Percentiles rank a stretch among this genome's conserved stretches.
Evolutionary conservation across 83 land plant species (phyloP).

Genomic region (Picea mariana): DNA sequence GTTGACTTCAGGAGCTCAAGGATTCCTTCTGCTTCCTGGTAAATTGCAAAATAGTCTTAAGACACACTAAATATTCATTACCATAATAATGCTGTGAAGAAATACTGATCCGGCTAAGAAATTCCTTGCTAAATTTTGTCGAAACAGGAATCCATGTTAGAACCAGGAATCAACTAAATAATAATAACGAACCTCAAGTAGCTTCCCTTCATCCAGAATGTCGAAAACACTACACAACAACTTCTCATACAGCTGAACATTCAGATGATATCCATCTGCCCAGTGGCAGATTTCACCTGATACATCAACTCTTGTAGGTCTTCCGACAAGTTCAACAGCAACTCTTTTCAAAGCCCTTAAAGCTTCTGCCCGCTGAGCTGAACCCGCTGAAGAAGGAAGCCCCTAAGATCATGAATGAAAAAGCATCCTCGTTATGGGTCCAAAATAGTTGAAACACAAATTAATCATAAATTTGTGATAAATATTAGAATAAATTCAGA

Average conservation of each 20-base stretch:
- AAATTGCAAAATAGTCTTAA: conserved; percentile 7
- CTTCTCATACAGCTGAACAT: conserved; percentile 51
- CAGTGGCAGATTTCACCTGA: conserved; percentile 56
- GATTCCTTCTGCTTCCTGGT: conserved; percentile 89
- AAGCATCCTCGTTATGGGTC: background rate
- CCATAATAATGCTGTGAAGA: background rate
- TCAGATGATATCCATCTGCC: conserved; percentile 57
- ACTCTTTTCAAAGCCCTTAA: conserved; percentile 37
- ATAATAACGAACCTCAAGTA: conserved; percentile 35
- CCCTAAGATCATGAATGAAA: conserved; percentile 11
- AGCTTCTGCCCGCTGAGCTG: conserved; percentile 39
- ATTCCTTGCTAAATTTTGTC: background rate
- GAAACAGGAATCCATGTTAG: background rate
- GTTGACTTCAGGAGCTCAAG: conserved; percentile 90
- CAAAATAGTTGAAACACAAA: background rate
- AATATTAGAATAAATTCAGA: background rate
- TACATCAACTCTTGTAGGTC: conserved; percentile 45
- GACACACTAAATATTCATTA: background rate
- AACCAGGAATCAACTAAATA: background rate
- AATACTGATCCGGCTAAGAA: background rate
- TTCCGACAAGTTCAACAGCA: conserved; percentile 37
- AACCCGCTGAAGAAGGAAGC: conserved; percentile 40
- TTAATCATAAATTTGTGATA: background rate
- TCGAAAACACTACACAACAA: conserved; percentile 54
- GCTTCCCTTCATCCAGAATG: conserved; percentile 47